Conservation (phyloP, 1,284 basidiomycete genomes). For the Termitomyces sp. region DNA sequence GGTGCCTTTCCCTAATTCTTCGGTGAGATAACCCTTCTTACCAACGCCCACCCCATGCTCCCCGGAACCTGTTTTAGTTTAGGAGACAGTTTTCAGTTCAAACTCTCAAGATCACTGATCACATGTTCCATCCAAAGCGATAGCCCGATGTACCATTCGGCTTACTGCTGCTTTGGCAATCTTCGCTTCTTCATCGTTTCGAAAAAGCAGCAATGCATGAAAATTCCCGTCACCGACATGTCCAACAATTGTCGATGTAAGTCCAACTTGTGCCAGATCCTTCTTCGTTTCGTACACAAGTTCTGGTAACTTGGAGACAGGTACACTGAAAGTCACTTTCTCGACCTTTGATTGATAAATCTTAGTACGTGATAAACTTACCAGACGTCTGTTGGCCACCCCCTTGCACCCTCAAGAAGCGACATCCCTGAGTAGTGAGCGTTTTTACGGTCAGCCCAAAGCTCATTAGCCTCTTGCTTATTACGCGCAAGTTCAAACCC, state of each 20-base stretch:
- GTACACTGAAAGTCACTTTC: slow-evolving; percentile 47
- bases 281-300: slow-evolving; percentile 74
- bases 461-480: slow-evolving; percentile 64
- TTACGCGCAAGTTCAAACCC: slow-evolving; percentile 67
- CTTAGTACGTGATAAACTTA: slow-evolving; percentile 27
- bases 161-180: slow-evolving; percentile 50
- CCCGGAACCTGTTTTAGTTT: slow-evolving; percentile 52
- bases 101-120: slow-evolving; percentile 17
- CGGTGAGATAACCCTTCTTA: slow-evolving; percentile 68
- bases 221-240: slow-evolving; percentile 83
- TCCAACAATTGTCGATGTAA: slow-evolving; percentile 67
- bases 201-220: slow-evolving; percentile 57
- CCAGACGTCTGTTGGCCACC: slow-evolving; percentile 87
- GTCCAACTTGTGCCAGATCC: slow-evolving; percentile 56
- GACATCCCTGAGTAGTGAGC: slow-evolving; percentile 71
- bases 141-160: slow-evolving; percentile 69
- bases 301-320: slow-evolving; percentile 73
- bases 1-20: slow-evolving; percentile 79
- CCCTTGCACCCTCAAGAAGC: slow-evolving; percentile 55
- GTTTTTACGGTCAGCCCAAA: slow-evolving; percentile 88
- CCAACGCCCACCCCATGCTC: slow-evolving; percentile 90
- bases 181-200: slow-evolving; percentile 52
- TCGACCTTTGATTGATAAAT: background rate
- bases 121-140: slow-evolving; percentile 76
- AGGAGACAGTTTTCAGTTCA: background rate